phyloP scores from a whole-genome alignment of 495 filamentous ascomycete genomes.

The Halenospora varia region DNA sequence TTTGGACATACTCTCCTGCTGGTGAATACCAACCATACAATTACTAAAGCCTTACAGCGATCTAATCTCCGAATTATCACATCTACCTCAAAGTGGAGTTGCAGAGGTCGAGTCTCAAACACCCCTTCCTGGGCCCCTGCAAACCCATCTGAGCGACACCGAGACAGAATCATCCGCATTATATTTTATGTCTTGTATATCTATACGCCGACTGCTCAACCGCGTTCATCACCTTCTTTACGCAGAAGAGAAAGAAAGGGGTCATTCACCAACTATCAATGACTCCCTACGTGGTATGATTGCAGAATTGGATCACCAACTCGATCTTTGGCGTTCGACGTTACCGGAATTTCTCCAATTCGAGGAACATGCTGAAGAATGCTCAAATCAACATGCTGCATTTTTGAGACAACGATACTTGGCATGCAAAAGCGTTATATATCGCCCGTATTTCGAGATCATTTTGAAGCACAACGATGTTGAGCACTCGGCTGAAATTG shows the following conservation, averaged over 20 bases:
- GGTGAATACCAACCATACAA: too few relatives aligned
- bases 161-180: constrained; percentile 27
- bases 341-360: constrained; percentile 38
- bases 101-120: constrained; percentile 54
- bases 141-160: constrained; percentile 23
- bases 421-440: constrained; percentile 43
- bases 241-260: constrained; percentile 21
- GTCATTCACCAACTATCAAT: constrained; percentile 28
- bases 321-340: constrained; percentile 40
- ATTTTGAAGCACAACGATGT: constrained; percentile 32
- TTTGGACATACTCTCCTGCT: not conserved
- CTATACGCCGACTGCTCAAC: constrained; percentile 36
- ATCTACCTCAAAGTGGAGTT: constrained; percentile 39
- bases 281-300: constrained; percentile 37
- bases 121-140: constrained; percentile 49
- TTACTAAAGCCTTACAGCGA: too few relatives aligned
- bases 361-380: constrained; percentile 22
- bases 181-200: constrained; percentile 35
- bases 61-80: constrained; percentile 32
- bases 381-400: constrained; percentile 29
- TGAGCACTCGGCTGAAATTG: constrained; percentile 19
- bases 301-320: constrained; percentile 39
- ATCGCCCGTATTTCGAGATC: constrained; percentile 40
- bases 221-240: constrained; percentile 31
- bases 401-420: constrained; percentile 44